Base-by-base conservation (phyloP, 225 moss, liverwort and hornwort genomes). In the Lunularia cruciata region DNA sequence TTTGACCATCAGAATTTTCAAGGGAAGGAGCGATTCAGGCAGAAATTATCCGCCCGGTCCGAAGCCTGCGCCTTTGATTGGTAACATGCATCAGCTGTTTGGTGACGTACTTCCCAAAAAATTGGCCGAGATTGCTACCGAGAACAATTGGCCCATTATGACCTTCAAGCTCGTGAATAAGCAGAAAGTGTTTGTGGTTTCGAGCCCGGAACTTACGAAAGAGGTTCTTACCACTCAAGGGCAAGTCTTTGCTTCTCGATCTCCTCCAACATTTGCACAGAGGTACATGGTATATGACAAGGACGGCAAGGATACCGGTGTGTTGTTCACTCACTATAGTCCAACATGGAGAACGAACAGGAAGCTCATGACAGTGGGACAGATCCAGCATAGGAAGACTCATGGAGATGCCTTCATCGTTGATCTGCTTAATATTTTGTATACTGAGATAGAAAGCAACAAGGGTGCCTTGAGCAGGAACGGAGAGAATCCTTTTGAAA, bases 81-180 rank as follows among this genome's bases (percentile, higher is more conserved):
- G 65, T 6, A 66, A 66, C 48, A 47, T 48, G 65, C 8, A 66
- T 34, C 30, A 47, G 46, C 47, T 66, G 31, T 14, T 47, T 0
- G 65, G 65, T 18, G 65, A 66, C 19, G 36, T 48, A 3, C 48
- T 66, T 2, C 48, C 48, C 4, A 47, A 47, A 13, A 66, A 66
- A 30, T 33, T 66, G 48, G 65, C 65, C 8, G 48, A 66, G 13
- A 11, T 66, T 13, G 46, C 65, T 1, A 7, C 14, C 3, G 32
- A 47, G 1, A 66, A 47, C 47, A 49, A 66, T 28, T 66, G 65
- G 65, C 45, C 45, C 31, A 12, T 66, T 32, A 66, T 66, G 65
- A 28, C 18, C 8, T 48, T 66, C 47, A 66, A 66, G 34, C 65
- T 66, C 65, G 47, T 49, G 30, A 66, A 47, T 31, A 66, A 34